A percentile compares a stretch with the other conserved stretches of the same genome.
phyloP scores from a whole-genome alignment of 2,329 filamentous ascomycete genomes.

The Juglanconis oblonga region DNA sequence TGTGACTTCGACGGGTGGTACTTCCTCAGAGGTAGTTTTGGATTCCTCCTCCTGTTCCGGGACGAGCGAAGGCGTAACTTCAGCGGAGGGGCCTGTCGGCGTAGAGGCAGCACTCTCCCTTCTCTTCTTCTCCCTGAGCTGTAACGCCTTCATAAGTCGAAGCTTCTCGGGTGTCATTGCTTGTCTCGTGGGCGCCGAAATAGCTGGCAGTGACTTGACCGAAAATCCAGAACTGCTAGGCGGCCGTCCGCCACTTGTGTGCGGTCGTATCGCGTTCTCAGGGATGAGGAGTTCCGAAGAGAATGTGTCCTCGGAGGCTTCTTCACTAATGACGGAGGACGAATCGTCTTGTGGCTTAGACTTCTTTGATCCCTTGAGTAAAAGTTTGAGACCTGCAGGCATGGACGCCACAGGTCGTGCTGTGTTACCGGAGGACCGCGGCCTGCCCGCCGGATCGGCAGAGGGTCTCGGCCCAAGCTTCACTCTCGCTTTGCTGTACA shows the following conservation, averaged over 20 bases:
- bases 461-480: conserved; percentile 87
- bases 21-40: conserved; percentile 26
- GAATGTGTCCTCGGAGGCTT: conserved; percentile 34
- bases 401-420: conserved; percentile 74
- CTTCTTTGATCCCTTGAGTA: conserved; percentile 56
- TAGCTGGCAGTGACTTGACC: conserved; percentile 35
- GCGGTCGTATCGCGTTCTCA: conserved; percentile 30
- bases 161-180: conserved; percentile 84
- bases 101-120: conserved; percentile 35
- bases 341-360: conserved; percentile 37
- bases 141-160: conserved; percentile 89
- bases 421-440: conserved; percentile 58
- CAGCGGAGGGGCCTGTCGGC: conserved; percentile 24
- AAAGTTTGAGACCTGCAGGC: conserved; percentile 74
- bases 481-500: conserved; percentile 70
- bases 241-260: conserved; percentile 34
- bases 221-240: conserved; percentile 44
- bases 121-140: conserved; percentile 80
- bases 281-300: conserved; percentile 35
- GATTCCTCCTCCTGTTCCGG: conserved; percentile 32
- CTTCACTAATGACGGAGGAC: conserved; percentile 32
- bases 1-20: conserved; percentile 25
- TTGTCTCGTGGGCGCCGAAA: conserved; percentile 34
- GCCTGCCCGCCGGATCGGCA: conserved; percentile 58
- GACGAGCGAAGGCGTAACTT: conserved; percentile 18